Conservation (phyloP, 352 stramenopile genomes). For the Pythium brassicae region DNA sequence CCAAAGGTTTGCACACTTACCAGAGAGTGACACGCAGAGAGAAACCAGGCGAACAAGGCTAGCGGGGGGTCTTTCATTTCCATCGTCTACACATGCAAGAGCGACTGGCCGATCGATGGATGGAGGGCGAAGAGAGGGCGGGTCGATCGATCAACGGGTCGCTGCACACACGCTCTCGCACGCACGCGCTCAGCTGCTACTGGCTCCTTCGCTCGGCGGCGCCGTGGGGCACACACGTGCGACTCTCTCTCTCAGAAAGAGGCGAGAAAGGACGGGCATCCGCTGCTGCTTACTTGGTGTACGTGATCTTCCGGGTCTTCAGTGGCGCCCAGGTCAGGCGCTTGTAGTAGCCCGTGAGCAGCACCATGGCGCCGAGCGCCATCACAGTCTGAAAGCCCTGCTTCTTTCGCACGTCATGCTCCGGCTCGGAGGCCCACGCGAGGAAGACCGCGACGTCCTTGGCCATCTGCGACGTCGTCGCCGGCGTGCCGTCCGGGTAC, state of each 20-base stretch:
- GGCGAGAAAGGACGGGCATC: neutral
- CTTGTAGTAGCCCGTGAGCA: slow-evolving; percentile 98
- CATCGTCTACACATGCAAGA: slow-evolving; percentile 21
- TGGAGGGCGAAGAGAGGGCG: neutral
- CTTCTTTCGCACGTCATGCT: slow-evolving; percentile 98
- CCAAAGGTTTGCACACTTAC: too few species aligned
- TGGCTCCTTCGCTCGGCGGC: neutral
- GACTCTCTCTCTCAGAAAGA: too few species aligned
- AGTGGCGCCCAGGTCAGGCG: slow-evolving; percentile 96
- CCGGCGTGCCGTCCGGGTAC: slow-evolving; percentile 96
- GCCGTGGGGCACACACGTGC: too few species aligned
- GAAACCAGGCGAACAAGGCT: neutral
- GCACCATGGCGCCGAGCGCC: slow-evolving; percentile 87
- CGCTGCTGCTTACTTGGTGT: slow-evolving; percentile 88
- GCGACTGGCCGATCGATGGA: slow-evolving; percentile 3
- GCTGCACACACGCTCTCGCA: neutral
- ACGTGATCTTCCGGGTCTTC: slow-evolving; percentile 98
- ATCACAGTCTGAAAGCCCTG: slow-evolving; percentile 93
- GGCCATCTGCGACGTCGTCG: slow-evolving; percentile 97
- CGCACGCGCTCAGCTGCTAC: neutral
- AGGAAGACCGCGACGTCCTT: slow-evolving; percentile 98
- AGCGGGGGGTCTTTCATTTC: slow-evolving; percentile 3
- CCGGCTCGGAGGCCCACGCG: slow-evolving; percentile 95
- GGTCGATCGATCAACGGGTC: neutral
- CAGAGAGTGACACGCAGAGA: too few species aligned